Evolutionary conservation across 495 filamentous ascomycete genomes (phyloP).

Genomic region (Acidiella bohemica): DNA sequence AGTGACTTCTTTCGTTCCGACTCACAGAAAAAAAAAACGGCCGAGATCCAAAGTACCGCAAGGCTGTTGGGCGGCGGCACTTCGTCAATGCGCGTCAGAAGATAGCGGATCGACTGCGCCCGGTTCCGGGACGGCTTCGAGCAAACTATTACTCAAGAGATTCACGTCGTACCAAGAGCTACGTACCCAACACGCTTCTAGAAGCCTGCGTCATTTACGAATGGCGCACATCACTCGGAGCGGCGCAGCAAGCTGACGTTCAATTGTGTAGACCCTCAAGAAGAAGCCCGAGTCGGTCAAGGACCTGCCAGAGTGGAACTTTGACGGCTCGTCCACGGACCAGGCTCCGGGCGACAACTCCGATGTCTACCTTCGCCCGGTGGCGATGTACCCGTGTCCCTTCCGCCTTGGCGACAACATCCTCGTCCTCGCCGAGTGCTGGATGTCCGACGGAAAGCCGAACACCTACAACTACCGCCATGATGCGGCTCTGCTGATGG

Average conservation of each 20-base stretch:
- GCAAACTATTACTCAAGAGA: neutral
- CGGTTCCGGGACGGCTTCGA: too few species aligned
- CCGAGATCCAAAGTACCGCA: too few species aligned
- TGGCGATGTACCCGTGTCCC: conserved; percentile 82
- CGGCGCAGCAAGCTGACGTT: neutral
- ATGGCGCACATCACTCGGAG: neutral
- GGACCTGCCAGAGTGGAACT: conserved; percentile 97
- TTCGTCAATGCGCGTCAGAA: neutral
- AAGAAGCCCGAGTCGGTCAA: conserved; percentile 48
- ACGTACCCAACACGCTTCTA: too few species aligned
- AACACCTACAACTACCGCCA: conserved; percentile 99
- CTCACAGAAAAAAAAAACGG: neutral
- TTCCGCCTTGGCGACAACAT: conserved; percentile 78
- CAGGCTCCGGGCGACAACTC: conserved; percentile 95
- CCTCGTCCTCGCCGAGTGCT: conserved; percentile 88
- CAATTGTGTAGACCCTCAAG: conserved; percentile 54
- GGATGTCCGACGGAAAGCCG: conserved; percentile 88
- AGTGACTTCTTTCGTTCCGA: conserved; percentile 28
- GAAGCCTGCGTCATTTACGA: neutral
- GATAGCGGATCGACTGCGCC: neutral
- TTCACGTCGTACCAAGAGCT: too few species aligned
- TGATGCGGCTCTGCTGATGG: conserved; percentile 77
- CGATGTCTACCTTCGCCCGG: conserved; percentile 91
- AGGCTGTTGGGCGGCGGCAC: neutral
- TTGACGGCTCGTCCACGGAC: conserved; percentile 88